Percentiles rank a stretch among this genome's conserved stretches.
phyloP scores from a whole-genome alignment of 148 eudicot genomes.

The Rhododendron griersonianum region DNA sequence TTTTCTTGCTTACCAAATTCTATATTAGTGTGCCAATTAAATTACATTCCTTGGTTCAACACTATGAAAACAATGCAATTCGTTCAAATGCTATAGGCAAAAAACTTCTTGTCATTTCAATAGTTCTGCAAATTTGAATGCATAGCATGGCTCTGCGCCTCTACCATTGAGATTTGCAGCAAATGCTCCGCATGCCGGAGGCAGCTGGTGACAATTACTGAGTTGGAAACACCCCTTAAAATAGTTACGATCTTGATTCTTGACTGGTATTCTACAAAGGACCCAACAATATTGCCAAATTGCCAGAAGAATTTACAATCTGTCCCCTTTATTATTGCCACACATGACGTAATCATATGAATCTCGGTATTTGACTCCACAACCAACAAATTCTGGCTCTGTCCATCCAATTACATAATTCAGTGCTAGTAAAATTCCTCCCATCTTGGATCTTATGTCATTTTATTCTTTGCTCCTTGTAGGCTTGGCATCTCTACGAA shows the following conservation, averaged over 20 bases:
- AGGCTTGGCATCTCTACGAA: conserved; percentile 86
- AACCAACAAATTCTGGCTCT: not conserved
- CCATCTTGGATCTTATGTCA: not conserved
- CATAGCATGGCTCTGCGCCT: not conserved
- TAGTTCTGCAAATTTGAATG: not conserved
- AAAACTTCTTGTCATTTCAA: not conserved
- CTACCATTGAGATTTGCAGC: not conserved
- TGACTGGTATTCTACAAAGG: too few species aligned
- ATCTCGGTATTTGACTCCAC: not conserved
- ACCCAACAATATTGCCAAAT: too few species aligned
- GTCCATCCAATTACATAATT: not conserved
- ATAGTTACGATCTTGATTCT: too few species aligned
- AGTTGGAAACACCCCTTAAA: too few species aligned
- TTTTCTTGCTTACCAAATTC: not conserved
- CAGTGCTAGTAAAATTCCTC: not conserved
- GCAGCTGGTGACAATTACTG: too few species aligned
- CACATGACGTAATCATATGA: not conserved
- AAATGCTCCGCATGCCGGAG: not conserved
- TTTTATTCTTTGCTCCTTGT: not conserved
- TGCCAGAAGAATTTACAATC: too few species aligned
- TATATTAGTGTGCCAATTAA: not conserved
- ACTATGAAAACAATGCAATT: not conserved
- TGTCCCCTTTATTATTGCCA: not conserved
- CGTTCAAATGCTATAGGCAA: not conserved
- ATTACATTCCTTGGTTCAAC: not conserved